A percentile compares a stretch with the other conserved stretches of the same genome.
phyloP scores from a whole-genome alignment of 169 alveolate species.

The Toxoplasma gondii region DNA sequence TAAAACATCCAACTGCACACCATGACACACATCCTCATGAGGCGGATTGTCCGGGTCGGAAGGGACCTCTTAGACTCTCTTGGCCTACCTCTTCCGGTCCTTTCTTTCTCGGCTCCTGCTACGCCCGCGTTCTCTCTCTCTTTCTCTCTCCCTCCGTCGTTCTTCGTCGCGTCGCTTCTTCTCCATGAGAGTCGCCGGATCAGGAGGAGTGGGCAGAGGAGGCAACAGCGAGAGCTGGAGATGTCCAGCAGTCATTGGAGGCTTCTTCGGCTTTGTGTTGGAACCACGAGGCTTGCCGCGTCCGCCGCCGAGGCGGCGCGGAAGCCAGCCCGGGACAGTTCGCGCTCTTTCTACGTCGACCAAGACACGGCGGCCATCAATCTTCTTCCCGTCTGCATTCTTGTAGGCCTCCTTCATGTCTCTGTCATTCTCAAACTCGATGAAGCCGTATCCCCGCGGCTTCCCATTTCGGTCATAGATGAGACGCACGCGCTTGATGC shows the following conservation, averaged over 20 bases:
- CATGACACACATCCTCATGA: not conserved
- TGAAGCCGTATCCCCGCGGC: constrained; percentile 96
- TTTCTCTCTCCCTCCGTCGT: constrained; percentile 23
- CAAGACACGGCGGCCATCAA: constrained; percentile 92
- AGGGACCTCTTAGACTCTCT: too few species aligned
- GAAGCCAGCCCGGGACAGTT: constrained; percentile 93
- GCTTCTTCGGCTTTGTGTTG: constrained; percentile 42
- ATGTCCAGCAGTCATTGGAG: constrained; percentile 1
- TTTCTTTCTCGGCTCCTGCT: constrained; percentile 56
- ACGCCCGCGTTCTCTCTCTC: constrained; percentile 68
- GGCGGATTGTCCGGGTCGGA: too few species aligned
- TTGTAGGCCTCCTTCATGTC: constrained; percentile 90
- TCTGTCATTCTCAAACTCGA: constrained; percentile 92
- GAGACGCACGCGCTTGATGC: constrained; percentile 74
- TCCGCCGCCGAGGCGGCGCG: constrained; percentile 96
- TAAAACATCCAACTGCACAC: not conserved
- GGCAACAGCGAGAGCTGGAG: constrained; percentile 5
- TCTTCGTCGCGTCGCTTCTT: constrained; percentile 51
- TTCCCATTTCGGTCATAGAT: constrained; percentile 87
- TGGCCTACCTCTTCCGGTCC: constrained; percentile 11
- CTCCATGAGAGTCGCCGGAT: constrained; percentile 29
- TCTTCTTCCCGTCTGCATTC: constrained; percentile 91
- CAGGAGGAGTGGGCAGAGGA: not conserved
- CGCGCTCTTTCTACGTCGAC: constrained; percentile 97
- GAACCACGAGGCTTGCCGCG: constrained; percentile 81